Evolutionary conservation across 768 basidiomycete species (phyloP).

Genomic region (Tylopilus rubrobrunneus): DNA sequence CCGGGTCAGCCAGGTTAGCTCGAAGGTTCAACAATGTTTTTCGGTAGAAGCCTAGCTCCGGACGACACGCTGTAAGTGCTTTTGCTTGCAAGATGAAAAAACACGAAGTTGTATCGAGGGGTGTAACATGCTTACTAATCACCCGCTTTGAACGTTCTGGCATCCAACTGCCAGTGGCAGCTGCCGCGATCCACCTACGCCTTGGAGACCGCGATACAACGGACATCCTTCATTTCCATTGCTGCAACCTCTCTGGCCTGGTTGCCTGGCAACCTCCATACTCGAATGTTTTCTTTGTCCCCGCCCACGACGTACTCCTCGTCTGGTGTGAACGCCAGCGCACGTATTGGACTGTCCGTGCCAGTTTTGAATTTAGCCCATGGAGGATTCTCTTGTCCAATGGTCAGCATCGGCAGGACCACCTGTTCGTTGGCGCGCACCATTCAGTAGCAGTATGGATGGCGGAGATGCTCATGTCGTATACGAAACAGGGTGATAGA

Average conservation of each 20-base stretch:
- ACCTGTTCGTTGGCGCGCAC: background rate
- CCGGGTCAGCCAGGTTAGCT: too few species aligned
- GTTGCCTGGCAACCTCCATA: conserved; percentile 2
- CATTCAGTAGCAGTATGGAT: background rate
- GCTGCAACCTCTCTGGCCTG: background rate
- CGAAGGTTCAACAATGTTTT: too few species aligned
- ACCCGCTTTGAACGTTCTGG: background rate
- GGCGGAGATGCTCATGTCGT: background rate
- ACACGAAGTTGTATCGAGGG: too few species aligned
- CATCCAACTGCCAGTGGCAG: conserved; percentile 1
- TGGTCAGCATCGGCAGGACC: background rate
- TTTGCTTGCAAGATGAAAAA: too few species aligned
- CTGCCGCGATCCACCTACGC: conserved; percentile 8
- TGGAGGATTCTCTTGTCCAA: background rate
- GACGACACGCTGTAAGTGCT: too few species aligned
- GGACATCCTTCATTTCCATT: conserved; percentile 2
- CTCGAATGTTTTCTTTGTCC: conserved; percentile 7
- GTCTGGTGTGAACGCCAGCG: conserved; percentile 1
- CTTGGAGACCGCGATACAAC: conserved; percentile 5
- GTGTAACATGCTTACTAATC: too few species aligned
- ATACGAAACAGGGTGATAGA: background rate
- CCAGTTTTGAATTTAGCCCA: background rate
- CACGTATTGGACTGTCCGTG: conserved; percentile 2
- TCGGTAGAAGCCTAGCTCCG: too few species aligned
- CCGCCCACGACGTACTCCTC: conserved; percentile 7